Base-by-base conservation (phyloP, 1,284 basidiomycete genomes). In the Thecaphora thlaspeos region DNA sequence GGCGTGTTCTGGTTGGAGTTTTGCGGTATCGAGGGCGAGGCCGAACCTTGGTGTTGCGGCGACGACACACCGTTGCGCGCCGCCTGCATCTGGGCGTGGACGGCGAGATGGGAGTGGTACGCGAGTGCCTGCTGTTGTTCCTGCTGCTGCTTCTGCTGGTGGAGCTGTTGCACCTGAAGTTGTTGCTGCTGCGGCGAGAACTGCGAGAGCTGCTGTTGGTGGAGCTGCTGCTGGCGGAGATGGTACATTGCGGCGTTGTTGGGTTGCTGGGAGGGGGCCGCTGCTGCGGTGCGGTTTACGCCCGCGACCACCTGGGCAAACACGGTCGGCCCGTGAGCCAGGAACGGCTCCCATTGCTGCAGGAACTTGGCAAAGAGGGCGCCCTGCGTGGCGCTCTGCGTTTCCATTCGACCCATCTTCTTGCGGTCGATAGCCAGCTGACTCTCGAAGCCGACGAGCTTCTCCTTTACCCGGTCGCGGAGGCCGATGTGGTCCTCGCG, bases 291-390 rank as follows among this genome's bases (percentile, higher is more conserved):
- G 30, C 43, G 10, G 46, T 26, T 12, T 46, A 28, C 26, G 26
- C 26, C 26, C 26, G 11, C 7, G 26, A 41, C 23, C 28, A 37
- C 37, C 28, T n/a, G 11, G 17, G 15, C 15, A 23, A 17, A 38
- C n/a, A 1, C 17, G 12, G 41, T 17, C 11, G 43, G 26, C 8
- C 22, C 43, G 2, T 39, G 26, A 3, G 21, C 28, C 14, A 44
- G 55, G n/a, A 52, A 56, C 11, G 61, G 61, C 37, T 64, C 59
- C 24, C 52, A 52, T 26, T 64, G 53, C 38, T 65, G 56, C 17
- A 36, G 12, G 18, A 65, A 42, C 43, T 57, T 60, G 45, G 51
- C 51, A 28, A 65, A 43, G 32, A 65, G 40, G 4, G 61, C 61
- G 36, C 54, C 61, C 48, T 65, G 61, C 51, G 60, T 34, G 18